These are phyloP conservation scores for Gentiana straminea DNA, from an alignment of 257 asterid species.

Conservation along the genomic window DNA sequence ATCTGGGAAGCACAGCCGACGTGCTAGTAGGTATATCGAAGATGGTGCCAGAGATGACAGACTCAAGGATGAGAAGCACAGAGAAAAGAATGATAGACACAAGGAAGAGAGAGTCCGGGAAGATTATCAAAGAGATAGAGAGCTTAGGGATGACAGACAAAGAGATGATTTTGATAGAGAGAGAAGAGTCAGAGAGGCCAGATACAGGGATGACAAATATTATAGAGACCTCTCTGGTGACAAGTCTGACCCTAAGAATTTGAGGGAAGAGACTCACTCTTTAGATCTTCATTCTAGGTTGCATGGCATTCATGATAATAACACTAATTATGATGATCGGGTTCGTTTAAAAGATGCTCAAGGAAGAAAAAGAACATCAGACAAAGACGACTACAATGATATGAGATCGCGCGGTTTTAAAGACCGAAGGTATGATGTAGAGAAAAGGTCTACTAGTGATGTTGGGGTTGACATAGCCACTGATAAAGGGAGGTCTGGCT, in stretches of 20 bases:
- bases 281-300: slow-evolving; percentile 51
- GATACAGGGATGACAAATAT: slow-evolving; percentile 53
- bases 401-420: slow-evolving; percentile 51
- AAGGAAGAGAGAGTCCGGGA: slow-evolving; percentile 60
- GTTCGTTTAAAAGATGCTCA: slow-evolving; percentile 62
- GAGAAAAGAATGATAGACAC: slow-evolving; percentile 44
- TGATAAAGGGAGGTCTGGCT: slow-evolving; percentile 62
- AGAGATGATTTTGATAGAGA: slow-evolving; percentile 48
- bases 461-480: slow-evolving; percentile 32
- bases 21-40: slow-evolving; percentile 44
- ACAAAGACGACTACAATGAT: slow-evolving; percentile 62
- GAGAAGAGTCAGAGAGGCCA: slow-evolving; percentile 52
- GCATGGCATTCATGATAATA: slow-evolving; percentile 44
- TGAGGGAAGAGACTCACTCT: slow-evolving; percentile 39
- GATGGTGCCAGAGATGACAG: slow-evolving; percentile 46
- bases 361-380: slow-evolving; percentile 54
- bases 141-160: slow-evolving; percentile 45
- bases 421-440: slow-evolving; percentile 59
- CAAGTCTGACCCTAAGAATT: slow-evolving; percentile 54
- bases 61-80: slow-evolving; percentile 27
- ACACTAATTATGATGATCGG: slow-evolving; percentile 48
- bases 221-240: slow-evolving; percentile 57
- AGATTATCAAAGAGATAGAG: slow-evolving; percentile 47
- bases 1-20: slow-evolving; percentile 43
- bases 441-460: slow-evolving; percentile 45